phyloP scores from a whole-genome alignment of 1,139 yeast genomes.

The Suhomyces atakaporum region DNA sequence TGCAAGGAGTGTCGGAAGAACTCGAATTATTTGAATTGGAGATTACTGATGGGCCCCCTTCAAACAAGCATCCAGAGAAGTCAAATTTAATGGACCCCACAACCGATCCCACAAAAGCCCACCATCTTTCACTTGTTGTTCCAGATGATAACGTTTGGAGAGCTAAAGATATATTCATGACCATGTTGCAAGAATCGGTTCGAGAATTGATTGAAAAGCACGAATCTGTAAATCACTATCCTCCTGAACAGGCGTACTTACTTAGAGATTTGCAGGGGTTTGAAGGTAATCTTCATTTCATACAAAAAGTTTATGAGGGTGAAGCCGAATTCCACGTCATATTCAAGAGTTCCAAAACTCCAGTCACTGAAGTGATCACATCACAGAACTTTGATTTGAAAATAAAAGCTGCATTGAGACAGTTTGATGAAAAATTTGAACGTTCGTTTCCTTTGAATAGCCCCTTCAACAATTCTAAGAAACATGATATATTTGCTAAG shows the following conservation, averaged over 20 bases:
- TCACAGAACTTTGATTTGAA: conserved; percentile 41
- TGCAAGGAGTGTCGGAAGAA: conserved; percentile 57
- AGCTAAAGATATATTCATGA: conserved; percentile 73
- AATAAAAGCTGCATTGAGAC: conserved; percentile 36
- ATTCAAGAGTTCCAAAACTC: conserved; percentile 52
- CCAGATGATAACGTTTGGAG: conserved; percentile 80
- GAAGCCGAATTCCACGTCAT: conserved; percentile 75
- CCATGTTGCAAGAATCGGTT: conserved; percentile 69
- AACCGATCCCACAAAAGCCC: conserved; percentile 56
- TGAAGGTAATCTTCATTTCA: conserved; percentile 75
- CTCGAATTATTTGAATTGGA: conserved; percentile 56
- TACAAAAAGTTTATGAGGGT: conserved; percentile 77
- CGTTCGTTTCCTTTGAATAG: conserved; percentile 52
- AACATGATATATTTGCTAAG: conserved; percentile 63
- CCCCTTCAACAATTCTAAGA: conserved; percentile 51
- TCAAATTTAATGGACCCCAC: conserved; percentile 33
- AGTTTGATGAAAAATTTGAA: conserved; percentile 59
- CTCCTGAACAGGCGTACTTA: conserved; percentile 54
- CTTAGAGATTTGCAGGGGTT: conserved; percentile 62
- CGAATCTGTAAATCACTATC: conserved; percentile 32
- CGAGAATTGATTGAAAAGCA: conserved; percentile 44
- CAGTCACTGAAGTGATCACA: conserved; percentile 41
- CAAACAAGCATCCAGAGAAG: conserved; percentile 44
- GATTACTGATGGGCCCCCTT: conserved; percentile 48
- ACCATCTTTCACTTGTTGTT: conserved; percentile 66